phyloP scores from a whole-genome alignment of 2,329 filamentous ascomycete species.

The Fonsecaea pugnacius region DNA sequence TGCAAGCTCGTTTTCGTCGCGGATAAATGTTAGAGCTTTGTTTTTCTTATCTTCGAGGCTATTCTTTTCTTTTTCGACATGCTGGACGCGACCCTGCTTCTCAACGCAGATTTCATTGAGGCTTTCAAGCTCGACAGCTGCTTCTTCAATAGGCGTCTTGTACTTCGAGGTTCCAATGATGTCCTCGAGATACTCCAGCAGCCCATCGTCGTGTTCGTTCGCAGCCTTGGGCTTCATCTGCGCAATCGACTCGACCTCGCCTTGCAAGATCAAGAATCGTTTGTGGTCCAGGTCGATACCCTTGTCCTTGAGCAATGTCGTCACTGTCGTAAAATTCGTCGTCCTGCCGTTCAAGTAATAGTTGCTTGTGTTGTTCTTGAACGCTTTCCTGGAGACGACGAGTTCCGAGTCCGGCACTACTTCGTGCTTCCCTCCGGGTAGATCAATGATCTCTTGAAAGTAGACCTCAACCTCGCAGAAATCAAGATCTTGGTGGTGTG shows the following conservation, averaged over 20 bases:
- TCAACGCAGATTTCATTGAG: constrained; percentile 94
- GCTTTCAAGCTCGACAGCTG: constrained; percentile 83
- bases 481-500: constrained; percentile 79
- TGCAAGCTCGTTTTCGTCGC: constrained; percentile 89
- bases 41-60: constrained; percentile 95
- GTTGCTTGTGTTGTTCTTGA: constrained; percentile 97
- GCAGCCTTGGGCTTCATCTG: constrained; percentile 98
- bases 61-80: constrained; percentile 96
- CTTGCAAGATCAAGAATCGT: constrained; percentile 94
- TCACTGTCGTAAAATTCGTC: constrained; percentile 91
- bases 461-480: constrained; percentile 95
- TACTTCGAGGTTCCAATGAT: constrained; percentile 99
- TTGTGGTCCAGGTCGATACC: constrained; percentile 98
- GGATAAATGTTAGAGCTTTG: constrained; percentile 84
- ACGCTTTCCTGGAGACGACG: constrained; percentile 86
- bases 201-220: constrained; percentile 92
- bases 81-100: constrained; percentile 92
- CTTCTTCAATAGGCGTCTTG: constrained; percentile 94
- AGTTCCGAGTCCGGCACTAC: constrained; percentile 82
- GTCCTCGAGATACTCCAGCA: constrained; percentile 95
- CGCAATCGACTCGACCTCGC: constrained; percentile 97
- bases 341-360: constrained; percentile 93
- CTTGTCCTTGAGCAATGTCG: constrained; percentile 79
- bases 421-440: constrained; percentile 73
- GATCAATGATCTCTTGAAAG: constrained; percentile 92